Evolutionary conservation across 129 eudicot species (phyloP).

Genomic region (Cynara cardunculus): DNA sequence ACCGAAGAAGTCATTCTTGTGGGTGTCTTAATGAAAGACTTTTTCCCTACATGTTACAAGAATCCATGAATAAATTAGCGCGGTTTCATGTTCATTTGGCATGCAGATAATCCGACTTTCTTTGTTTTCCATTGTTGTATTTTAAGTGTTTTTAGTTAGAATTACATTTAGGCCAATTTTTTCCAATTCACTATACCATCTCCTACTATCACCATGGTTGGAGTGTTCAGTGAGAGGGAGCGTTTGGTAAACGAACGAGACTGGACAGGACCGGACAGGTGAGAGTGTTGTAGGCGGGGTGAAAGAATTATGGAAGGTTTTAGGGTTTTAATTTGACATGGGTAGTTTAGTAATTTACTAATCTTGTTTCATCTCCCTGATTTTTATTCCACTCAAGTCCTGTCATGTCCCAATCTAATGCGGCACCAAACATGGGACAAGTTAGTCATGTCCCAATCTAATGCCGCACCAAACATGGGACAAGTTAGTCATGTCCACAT

Average conservation of each 20-base stretch:
- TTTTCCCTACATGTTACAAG: slow-evolving; percentile 52
- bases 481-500: background rate
- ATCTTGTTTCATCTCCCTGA: background rate
- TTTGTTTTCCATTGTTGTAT: background rate
- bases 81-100: background rate
- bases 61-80: background rate
- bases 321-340: background rate
- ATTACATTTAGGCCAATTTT: background rate
- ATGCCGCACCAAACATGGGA: too few species aligned
- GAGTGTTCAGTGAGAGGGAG: background rate
- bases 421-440: too few species aligned
- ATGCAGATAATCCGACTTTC: background rate
- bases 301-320: background rate
- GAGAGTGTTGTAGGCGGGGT: background rate
- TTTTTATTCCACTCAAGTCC: background rate
- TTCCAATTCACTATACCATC: background rate
- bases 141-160: background rate
- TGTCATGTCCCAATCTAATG: too few species aligned
- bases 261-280: too few species aligned
- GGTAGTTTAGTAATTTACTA: background rate
- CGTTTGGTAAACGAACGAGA: background rate
- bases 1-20: slow-evolving; percentile 72
- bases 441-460: too few species aligned
- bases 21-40: slow-evolving; percentile 61
- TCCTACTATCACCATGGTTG: background rate